Evolutionary conservation across 2,329 filamentous ascomycete species (phyloP).

Genomic region (Thelonectria rubi): DNA sequence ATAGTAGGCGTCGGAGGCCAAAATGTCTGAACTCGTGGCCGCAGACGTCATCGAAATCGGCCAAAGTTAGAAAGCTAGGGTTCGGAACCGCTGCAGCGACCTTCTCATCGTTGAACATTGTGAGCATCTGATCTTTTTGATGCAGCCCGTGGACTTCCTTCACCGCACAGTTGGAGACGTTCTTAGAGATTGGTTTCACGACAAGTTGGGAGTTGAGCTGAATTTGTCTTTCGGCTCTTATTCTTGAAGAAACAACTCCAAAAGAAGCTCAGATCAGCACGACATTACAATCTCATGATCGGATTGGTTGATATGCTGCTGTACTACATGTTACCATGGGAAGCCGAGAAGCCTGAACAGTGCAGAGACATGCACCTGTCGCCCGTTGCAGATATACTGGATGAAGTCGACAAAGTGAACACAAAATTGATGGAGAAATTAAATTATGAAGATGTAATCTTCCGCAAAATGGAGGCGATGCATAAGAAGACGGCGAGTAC

Average conservation of each 20-base stretch:
- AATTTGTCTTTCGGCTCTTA: neutral
- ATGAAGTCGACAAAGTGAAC: neutral
- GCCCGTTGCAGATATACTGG: neutral
- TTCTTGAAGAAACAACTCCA: neutral
- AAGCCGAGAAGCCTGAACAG: slow-evolving; percentile 6
- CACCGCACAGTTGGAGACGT: slow-evolving; percentile 8
- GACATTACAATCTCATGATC: slow-evolving; percentile 5
- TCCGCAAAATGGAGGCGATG: too few species aligned
- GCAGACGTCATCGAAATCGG: neutral
- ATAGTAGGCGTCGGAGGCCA: neutral
- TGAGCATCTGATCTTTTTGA: slow-evolving; percentile 10
- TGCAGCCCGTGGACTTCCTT: slow-evolving; percentile 15
- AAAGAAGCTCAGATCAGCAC: slow-evolving; percentile 6
- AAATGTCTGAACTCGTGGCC: neutral
- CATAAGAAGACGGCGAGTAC: neutral
- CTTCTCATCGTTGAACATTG: slow-evolving; percentile 13
- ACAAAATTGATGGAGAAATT: neutral
- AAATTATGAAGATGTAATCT: neutral
- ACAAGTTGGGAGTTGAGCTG: neutral
- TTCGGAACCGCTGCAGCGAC: slow-evolving; percentile 16
- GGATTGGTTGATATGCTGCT: slow-evolving; percentile 14
- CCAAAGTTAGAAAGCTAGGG: slow-evolving; percentile 3
- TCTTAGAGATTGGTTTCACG: slow-evolving; percentile 1
- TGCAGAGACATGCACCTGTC: neutral
- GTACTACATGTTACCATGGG: slow-evolving; percentile 13